Base-by-base conservation (phyloP, 192 early-diverging fungal species). In the Podila clonocystis region DNA sequence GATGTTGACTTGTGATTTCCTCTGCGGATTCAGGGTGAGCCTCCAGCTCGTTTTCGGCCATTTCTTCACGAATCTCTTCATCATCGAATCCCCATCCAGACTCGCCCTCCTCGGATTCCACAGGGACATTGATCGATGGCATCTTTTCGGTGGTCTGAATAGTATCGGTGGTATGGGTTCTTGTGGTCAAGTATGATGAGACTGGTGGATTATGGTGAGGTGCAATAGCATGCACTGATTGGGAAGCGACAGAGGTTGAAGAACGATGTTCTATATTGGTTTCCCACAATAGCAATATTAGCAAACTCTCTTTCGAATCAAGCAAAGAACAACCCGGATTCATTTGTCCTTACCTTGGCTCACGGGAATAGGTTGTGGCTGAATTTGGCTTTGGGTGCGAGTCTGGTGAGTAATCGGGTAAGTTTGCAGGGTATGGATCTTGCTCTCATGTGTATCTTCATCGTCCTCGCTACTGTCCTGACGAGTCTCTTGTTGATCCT, bases 401-500 rank as follows among this genome's bases (percentile, higher is more conserved):
- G 52, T 55, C n/a, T 55, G 52, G 8, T 55, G 22, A 3, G 52
- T 24, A 17, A 22, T 55, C 22, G 52, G 2, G 52, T n/a, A 5
- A 8, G 52, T 55, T 17, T 55, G 52, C 12, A 19, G n/a, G n/a
- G 24, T 55, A 36, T 36, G 34, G 11, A 26, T 8, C n/a, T 26
- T 50, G 30, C 38, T 30, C 29, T 50, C 67, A 7, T 28, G 57
- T 5, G 24, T n/a, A 15, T 29, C 64, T 2, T 74, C 75, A 63
- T 80, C 59, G 59, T 61, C 77, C 6, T 80, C 77, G 36, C 77
- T 80, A 20, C 77, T 80, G 5, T 80, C 70, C 28, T 62, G 77
- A 13, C 66, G 65, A 17, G 50, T 15, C 22, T 80, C 75, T 58
- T 63, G 45, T 50, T 77, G 75, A 20, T 77, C 76, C 62, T 72